Base-by-base conservation (phyloP, 2,329 filamentous ascomycete genomes). In the Metarhizium humberi region DNA sequence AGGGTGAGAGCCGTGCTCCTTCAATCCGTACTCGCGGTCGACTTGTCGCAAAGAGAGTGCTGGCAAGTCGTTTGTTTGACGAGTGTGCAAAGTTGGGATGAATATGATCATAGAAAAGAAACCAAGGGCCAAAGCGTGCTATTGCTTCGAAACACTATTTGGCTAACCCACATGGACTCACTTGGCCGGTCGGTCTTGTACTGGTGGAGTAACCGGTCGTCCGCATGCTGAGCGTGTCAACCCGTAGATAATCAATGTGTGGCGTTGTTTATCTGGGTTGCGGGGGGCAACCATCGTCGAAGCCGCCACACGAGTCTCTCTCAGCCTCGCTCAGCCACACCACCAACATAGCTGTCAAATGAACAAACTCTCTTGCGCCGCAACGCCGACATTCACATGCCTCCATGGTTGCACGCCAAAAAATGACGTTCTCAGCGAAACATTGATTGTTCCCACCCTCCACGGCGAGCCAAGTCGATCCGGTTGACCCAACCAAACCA, bases 1-100 rank as follows among this genome's bases (percentile, higher is more conserved):
- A 29, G 29, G 30, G n/a, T 47, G 16, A 11, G 45, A 72, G 70
- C 67, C 71, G 60, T 55, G 69, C 68, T 66, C 71, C 71, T 64
- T 62, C 59, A 57, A 56, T 53, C 55, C 50, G 48, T 32, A 55
- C 40, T 18, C 55, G 62, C 57, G 66, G 60, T 50, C 63, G 62
- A 58, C 64, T 61, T 59, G 62, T 63, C 52, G 45, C 13, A 16
- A 48, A n/a, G 13, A 32, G 30, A 8, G 7, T 16, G 10, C 25
- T 20, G 20, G 20, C 45, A 20, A 30, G n/a, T 48, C 25, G 16
- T 5, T 48, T 20, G 45, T 48, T 16, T 16, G 45, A 14, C 7
- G n/a, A 16, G 18, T 20, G 6, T 18, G n/a, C 45, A 48, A 30
- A 48, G 43, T 48, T 14, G 45, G 25, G 20, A 48, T 30, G 45